Evolutionary conservation across 2,329 filamentous ascomycete species (phyloP), one percentile per base, ranked within the genome.

Genomic region (Alternaria atra): DNA sequence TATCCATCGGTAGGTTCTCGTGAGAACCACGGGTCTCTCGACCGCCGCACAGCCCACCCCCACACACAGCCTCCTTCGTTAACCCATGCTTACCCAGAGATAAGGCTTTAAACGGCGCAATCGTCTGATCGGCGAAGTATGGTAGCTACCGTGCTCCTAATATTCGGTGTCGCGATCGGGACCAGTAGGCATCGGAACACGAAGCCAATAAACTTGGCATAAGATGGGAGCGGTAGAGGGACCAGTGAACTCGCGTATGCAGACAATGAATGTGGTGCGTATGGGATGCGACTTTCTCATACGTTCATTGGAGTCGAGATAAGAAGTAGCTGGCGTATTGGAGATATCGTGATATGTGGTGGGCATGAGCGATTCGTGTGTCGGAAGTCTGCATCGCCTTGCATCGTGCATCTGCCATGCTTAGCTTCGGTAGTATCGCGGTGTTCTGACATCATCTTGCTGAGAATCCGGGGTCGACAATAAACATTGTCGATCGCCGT

Each of bases 391-490:
- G 43, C 27, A 25, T 30, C 27, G n/a, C 15, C 39, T 13, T 40
- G 32, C 46, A 48, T 48, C 20, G 13, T 39, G 52, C 27, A 54
- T 13, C 27, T 27, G 42, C 27, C 32, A 46, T 40, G 32, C 15
- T 35, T 53, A 42, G 50, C 55, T 23, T 30, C 40, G 20, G 44
- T 34, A 13, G 25, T 58, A 58, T 42, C 55, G 40, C 50, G 6
- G 48, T 29, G 10, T 4, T 9, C 42, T 50, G 52, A 60, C 35
- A 55, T 55, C 57, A 60, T 55, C 6, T 20, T 10, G 17, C 44
- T 29, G 44, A 10, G 2, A 29, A 29, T 56, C 58, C 29, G 53
- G 58, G 58, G 53, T 47, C 20, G 34, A 58, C 44, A 30, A 34
- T 30, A 32, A 47, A 25, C 37, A 29, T 20, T 39, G 35, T 27